Conservation (phyloP, 2,329 filamentous ascomycete genomes). For the Chalaropsis thielavioides region DNA sequence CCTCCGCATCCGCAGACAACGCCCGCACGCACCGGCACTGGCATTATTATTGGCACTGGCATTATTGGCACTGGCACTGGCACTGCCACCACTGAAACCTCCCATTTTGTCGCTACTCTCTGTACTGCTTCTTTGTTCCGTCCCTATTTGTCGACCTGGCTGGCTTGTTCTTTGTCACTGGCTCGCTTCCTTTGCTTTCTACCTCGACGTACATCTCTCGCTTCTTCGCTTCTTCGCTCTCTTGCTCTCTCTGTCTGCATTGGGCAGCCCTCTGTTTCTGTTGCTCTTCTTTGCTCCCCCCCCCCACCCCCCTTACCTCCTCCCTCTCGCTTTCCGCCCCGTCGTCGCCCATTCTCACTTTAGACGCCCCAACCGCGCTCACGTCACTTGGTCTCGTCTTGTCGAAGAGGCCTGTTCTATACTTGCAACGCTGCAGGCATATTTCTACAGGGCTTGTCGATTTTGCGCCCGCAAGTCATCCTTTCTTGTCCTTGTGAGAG, state of each 20-base stretch:
- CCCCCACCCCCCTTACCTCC: too few species aligned
- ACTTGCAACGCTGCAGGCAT: not conserved
- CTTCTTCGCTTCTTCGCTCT: not conserved
- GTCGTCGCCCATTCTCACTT: not conserved
- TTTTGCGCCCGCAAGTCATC: conserved; percentile 4
- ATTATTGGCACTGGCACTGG: not conserved
- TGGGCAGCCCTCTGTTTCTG: too few species aligned
- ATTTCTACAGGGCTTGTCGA: conserved; percentile 1
- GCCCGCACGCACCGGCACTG: not conserved
- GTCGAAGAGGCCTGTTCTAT: not conserved
- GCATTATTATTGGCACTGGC: not conserved
- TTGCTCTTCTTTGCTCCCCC: not conserved
- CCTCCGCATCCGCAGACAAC: too few species aligned
- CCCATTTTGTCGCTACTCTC: too few species aligned
- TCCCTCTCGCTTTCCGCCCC: not conserved
- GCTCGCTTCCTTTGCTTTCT: too few species aligned
- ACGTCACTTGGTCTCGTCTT: not conserved
- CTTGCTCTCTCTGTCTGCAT: not conserved
- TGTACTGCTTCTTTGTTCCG: too few species aligned
- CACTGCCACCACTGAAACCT: too few species aligned
- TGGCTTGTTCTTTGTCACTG: too few species aligned
- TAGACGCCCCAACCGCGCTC: not conserved
- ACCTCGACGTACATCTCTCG: not conserved
- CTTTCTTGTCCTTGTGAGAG: conserved; percentile 3
- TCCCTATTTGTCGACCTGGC: too few species aligned